Percentiles rank a stretch among this genome's conserved stretches.
Evolutionary conservation across 2,329 filamentous ascomycete species (phyloP).

Genomic region (Penicillium verrucosum): DNA sequence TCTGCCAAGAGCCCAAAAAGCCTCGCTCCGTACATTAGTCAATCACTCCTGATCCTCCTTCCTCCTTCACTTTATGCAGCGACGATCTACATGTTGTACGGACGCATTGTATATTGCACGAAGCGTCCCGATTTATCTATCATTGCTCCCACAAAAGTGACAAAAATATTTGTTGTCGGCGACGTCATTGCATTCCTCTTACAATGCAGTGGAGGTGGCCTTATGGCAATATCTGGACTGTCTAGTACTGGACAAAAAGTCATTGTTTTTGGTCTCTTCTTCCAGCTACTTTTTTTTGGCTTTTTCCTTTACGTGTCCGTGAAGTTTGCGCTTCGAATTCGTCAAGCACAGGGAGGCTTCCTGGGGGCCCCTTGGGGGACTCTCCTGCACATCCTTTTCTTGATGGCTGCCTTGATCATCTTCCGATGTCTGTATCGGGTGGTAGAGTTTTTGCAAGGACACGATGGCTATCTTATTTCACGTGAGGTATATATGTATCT

Average conservation of each 20-base stretch:
- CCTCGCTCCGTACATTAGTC: background rate
- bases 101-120: background rate
- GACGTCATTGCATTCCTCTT: background rate
- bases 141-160: background rate
- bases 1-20: background rate
- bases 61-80: background rate
- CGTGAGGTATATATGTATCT: constrained; percentile 15
- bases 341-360: background rate
- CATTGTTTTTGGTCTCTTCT: background rate
- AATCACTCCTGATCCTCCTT: background rate
- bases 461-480: background rate
- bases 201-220: background rate
- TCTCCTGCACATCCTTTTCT: background rate
- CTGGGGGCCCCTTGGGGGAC: background rate
- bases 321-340: background rate
- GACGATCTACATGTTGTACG: background rate
- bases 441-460: constrained; percentile 8
- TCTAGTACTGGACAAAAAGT: background rate
- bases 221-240: background rate
- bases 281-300: background rate
- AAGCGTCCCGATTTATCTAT: background rate
- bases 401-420: constrained; percentile 11
- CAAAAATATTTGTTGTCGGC: background rate
- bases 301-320: background rate
- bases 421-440: constrained; percentile 13